phyloP scores from a whole-genome alignment of 805 yeast genomes.

The Candida caryicola region DNA sequence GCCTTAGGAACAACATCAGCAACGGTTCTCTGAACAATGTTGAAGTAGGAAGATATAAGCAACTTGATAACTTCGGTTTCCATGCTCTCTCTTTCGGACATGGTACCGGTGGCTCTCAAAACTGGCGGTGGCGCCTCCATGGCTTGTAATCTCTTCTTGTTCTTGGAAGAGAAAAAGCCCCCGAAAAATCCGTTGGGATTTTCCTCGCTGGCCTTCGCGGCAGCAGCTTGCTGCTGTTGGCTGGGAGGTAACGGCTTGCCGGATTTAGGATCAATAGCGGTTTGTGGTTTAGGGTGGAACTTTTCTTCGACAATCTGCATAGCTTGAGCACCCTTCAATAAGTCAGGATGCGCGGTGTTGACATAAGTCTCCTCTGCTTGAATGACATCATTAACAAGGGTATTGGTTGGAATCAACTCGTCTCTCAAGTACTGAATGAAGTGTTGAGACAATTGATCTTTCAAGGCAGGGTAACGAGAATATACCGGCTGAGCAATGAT shows the following conservation, averaged over 20 bases:
- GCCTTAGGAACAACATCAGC: slow-evolving; percentile 95
- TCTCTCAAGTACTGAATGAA: slow-evolving; percentile 79
- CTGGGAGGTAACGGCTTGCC: slow-evolving; percentile 71
- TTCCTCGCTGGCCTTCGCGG: slow-evolving; percentile 39
- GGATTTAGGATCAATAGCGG: slow-evolving; percentile 81
- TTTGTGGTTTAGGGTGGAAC: slow-evolving; percentile 71
- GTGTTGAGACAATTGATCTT: slow-evolving; percentile 78
- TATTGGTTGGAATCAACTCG: slow-evolving; percentile 79
- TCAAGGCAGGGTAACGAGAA: slow-evolving; percentile 85
- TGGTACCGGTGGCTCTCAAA: slow-evolving; percentile 83
- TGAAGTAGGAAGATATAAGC: slow-evolving; percentile 84
- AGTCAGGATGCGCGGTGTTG: slow-evolving; percentile 96
- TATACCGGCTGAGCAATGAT: slow-evolving; percentile 74
- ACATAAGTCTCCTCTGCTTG: slow-evolving; percentile 88
- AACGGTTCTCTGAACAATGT: slow-evolving; percentile 89
- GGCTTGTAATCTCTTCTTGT: slow-evolving; percentile 88
- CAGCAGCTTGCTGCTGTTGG: slow-evolving; percentile 25
- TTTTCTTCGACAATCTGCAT: slow-evolving; percentile 90
- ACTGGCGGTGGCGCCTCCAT: slow-evolving; percentile 98
- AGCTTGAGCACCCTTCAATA: slow-evolving; percentile 91
- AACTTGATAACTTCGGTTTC: slow-evolving; percentile 97
- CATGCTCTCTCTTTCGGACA: slow-evolving; percentile 93
- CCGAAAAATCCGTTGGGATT: slow-evolving; percentile 83
- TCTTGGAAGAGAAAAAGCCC: slow-evolving; percentile 88
- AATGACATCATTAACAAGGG: slow-evolving; percentile 80